These are phyloP conservation scores for Elasticomyces elasticus DNA, from an alignment of 495 filamentous ascomycete species.

Conservation along the genomic window DNA sequence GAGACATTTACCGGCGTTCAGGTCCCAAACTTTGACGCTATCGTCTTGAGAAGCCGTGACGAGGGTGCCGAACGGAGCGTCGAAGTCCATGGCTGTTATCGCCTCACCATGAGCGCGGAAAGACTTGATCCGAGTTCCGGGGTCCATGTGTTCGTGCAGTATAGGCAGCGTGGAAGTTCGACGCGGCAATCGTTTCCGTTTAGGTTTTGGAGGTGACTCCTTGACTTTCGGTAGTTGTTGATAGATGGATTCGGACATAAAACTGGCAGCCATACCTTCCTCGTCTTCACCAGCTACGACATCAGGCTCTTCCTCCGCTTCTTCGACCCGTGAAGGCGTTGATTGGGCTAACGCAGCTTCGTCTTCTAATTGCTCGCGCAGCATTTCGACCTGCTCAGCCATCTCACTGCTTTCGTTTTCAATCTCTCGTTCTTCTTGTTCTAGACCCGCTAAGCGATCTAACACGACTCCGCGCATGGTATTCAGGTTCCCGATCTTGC, in stretches of 20 bases:
- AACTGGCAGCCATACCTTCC: constrained; percentile 48
- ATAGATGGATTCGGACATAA: constrained; percentile 98
- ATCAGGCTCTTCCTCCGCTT: neutral
- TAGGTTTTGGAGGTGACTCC: neutral
- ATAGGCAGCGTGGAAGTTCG: constrained; percentile 79
- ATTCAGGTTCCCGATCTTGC: constrained; percentile 87
- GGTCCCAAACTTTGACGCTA: constrained; percentile 94
- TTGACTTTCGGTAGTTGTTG: constrained; percentile 63
- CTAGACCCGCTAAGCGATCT: constrained; percentile 77
- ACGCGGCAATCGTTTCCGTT: constrained; percentile 50
- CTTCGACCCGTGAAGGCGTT: constrained; percentile 36
- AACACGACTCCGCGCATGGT: constrained; percentile 90
- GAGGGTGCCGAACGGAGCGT: constrained; percentile 90
- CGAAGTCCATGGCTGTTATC: constrained; percentile 88
- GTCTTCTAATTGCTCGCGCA: constrained; percentile 66
- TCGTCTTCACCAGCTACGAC: constrained; percentile 45
- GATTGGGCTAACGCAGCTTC: constrained; percentile 45
- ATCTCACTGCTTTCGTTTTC: constrained; percentile 81
- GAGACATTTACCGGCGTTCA: constrained; percentile 83
- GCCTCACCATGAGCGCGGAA: constrained; percentile 79
- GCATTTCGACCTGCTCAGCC: constrained; percentile 75
- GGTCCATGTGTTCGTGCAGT: constrained; percentile 88
- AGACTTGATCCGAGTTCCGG: constrained; percentile 79
- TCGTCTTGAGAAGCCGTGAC: constrained; percentile 93
- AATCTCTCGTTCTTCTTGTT: constrained; percentile 81